A percentile compares a stretch with the other conserved stretches of the same genome.
These are phyloP conservation scores for Zea mays DNA, from an alignment of 176 grass and related monocot genomes.

Conservation along the genomic window DNA sequence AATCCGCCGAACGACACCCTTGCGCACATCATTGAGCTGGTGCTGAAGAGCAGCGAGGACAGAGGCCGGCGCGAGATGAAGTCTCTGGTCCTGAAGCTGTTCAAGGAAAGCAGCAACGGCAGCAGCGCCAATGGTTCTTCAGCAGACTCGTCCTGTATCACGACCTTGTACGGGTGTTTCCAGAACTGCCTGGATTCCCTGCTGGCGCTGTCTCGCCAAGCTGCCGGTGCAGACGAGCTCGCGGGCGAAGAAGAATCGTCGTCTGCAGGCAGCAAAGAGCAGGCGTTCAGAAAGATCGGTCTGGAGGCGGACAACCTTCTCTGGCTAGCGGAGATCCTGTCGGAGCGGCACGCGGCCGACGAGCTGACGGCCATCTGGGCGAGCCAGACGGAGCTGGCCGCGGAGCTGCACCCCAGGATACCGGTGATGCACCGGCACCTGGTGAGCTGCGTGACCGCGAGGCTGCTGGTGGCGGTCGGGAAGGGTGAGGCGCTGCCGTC, in stretches of 20 bases:
- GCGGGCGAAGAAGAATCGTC: constrained; percentile 8
- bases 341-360: constrained; percentile 52
- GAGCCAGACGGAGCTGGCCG: constrained; percentile 59
- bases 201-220: constrained; percentile 51
- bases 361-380: constrained; percentile 63
- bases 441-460: constrained; percentile 64
- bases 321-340: constrained; percentile 77
- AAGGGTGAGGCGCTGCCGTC: constrained; percentile 64
- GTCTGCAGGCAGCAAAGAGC: constrained; percentile 51
- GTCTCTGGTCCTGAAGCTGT: constrained; percentile 70
- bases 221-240: constrained; percentile 44
- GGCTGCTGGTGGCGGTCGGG: constrained; percentile 65
- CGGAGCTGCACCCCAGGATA: constrained; percentile 52
- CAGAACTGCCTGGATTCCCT: constrained; percentile 58
- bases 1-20: constrained; percentile 57
- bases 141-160: constrained; percentile 52
- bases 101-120: constrained; percentile 67
- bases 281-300: constrained; percentile 48
- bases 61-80: constrained; percentile 76
- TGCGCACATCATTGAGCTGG: constrained; percentile 65
- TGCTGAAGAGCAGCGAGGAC: constrained; percentile 75
- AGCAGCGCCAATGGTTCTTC: constrained; percentile 47
- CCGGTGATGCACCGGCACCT: constrained; percentile 73
- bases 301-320: constrained; percentile 73
- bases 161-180: constrained; percentile 59